These are phyloP conservation scores for Diaporthe sp. DNA, from an alignment of 2,329 filamentous ascomycete genomes.

Conservation along the genomic window DNA sequence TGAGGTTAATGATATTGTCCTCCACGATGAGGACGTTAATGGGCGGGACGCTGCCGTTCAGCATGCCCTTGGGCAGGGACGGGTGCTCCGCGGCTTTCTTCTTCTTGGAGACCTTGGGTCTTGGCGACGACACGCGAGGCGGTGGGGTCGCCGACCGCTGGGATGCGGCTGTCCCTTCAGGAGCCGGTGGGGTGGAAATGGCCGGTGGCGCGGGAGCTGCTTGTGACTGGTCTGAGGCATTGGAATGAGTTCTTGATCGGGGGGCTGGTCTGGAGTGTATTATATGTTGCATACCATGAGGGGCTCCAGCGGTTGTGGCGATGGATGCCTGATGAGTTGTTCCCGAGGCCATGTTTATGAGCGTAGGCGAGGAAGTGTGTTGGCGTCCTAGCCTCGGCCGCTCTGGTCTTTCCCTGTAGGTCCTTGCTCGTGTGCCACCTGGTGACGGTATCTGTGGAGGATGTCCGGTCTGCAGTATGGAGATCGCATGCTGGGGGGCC, in stretches of 20 bases:
- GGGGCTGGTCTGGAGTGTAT: constrained; percentile 53
- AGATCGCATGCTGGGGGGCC: constrained; percentile 67
- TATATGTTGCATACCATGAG: constrained; percentile 56
- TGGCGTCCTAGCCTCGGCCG: constrained; percentile 76
- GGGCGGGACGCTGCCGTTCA: constrained; percentile 88
- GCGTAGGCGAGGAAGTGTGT: constrained; percentile 86
- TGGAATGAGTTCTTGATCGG: constrained; percentile 72
- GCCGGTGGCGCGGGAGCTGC: constrained; percentile 62
- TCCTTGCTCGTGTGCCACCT: constrained; percentile 72
- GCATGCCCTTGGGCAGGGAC: constrained; percentile 71
- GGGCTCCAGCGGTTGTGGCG: constrained; percentile 47
- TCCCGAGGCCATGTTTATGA: constrained; percentile 69
- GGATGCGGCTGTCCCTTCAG: constrained; percentile 52
- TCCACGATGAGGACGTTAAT: constrained; percentile 99
- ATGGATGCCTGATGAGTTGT: constrained; percentile 57
- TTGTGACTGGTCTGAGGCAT: constrained; percentile 63
- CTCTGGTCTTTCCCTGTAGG: constrained; percentile 68
- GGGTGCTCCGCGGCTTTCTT: constrained; percentile 64
- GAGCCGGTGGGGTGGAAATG: constrained; percentile 57
- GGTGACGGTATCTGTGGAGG: constrained; percentile 87
- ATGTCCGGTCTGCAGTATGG: constrained; percentile 85
- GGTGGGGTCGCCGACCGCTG: constrained; percentile 70
- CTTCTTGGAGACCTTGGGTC: constrained; percentile 63
- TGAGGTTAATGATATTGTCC: constrained; percentile 98
- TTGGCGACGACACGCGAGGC: constrained; percentile 63